Base-by-base conservation (phyloP, 352 stramenopile species). In the Globisporangium acanthophoron region DNA sequence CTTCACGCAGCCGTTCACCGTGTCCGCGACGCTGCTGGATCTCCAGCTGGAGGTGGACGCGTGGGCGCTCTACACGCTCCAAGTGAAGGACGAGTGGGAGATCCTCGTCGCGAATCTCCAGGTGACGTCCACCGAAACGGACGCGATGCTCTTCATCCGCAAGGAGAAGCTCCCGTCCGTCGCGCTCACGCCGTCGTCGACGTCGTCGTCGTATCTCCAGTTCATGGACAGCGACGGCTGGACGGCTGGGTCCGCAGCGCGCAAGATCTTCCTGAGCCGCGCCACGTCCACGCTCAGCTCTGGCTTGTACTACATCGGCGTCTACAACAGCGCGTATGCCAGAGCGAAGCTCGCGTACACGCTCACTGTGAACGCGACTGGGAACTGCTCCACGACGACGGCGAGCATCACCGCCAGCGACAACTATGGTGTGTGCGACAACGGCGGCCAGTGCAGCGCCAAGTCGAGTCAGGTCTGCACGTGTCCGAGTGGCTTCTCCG, bases 241-340 rank as follows among this genome's bases (percentile, higher is more conserved):
- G 79, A 74, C 74, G 7, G 65, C 70, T 2, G 71, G 62, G 0
- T 66, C 74, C 0, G 27, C 52, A 16, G 71, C 54, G 3, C 74
- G 76, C 12, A 89, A 89, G 59, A 62, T 90, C 24, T 66, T 88
- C 12, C 53, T 92, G 8, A 78, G 71, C 11, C 69, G 78, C 3
- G 77, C 80, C 0, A 66, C 74, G 8, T 88, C 76, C 2, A 90
- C 81, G 9, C 66, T 94, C 15, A 87, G 77, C 49, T 80, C 80
- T 1, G 84, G 77, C 0, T 46, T 94, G 40, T 88, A 90, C 62
- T 94, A 90, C 59, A 72, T 92, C 24, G 78, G 78, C 8, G 67
- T 94, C 13, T 78, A 74, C 65, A 94, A 92, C 60, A 85, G 74
- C 33, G 63, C 54, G n/a, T 94, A 91, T 48, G 84, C 78, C 5